phyloP scores from a whole-genome alignment of 148 eudicot genomes.

The Limonium bicolor region DNA sequence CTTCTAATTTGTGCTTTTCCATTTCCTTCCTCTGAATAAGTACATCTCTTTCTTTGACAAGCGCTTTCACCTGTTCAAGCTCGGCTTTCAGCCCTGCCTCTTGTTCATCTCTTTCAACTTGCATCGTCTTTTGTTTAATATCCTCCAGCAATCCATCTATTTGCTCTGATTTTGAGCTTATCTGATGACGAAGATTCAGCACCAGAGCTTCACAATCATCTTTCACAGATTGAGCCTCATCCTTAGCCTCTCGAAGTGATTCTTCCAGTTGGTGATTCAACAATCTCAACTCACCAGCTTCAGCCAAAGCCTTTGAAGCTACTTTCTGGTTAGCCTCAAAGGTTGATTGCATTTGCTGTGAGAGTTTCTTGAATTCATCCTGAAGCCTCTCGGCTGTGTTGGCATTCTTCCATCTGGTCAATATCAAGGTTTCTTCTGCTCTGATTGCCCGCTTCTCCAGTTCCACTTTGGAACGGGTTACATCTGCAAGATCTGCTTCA shows the following conservation, averaged over 20 bases:
- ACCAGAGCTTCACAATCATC: slow-evolving; percentile 39
- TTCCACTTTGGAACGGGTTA: slow-evolving; percentile 15
- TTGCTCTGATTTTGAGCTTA: slow-evolving; percentile 20
- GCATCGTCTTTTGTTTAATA: slow-evolving; percentile 25
- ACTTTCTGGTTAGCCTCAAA: slow-evolving; percentile 68
- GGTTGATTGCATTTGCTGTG: slow-evolving; percentile 56
- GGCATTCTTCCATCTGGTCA: slow-evolving; percentile 54
- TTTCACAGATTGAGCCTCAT: slow-evolving; percentile 35
- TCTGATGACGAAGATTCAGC: slow-evolving; percentile 24
- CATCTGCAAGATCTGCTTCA: slow-evolving; percentile 22
- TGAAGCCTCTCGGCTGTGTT: slow-evolving; percentile 74
- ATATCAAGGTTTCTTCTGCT: slow-evolving; percentile 65
- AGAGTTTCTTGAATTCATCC: slow-evolving; percentile 60
- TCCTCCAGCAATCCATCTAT: slow-evolving; percentile 24
- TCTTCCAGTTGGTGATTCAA: slow-evolving; percentile 51
- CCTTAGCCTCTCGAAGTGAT: slow-evolving; percentile 30
- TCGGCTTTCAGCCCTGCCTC: slow-evolving; percentile 16
- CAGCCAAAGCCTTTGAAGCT: slow-evolving; percentile 51
- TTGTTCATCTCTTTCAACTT: slow-evolving; percentile 17
- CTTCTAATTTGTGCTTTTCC: slow-evolving; percentile 21
- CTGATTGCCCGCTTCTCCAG: slow-evolving; percentile 40
- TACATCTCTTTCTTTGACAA: slow-evolving; percentile 30
- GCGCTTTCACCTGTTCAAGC: slow-evolving; percentile 21
- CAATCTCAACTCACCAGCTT: slow-evolving; percentile 56
- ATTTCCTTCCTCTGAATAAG: slow-evolving; percentile 17